A percentile compares a stretch with the other conserved stretches of the same genome.
phyloP scores from a whole-genome alignment of 805 yeast species.

The Zygosaccharomyces siamensis region DNA sequence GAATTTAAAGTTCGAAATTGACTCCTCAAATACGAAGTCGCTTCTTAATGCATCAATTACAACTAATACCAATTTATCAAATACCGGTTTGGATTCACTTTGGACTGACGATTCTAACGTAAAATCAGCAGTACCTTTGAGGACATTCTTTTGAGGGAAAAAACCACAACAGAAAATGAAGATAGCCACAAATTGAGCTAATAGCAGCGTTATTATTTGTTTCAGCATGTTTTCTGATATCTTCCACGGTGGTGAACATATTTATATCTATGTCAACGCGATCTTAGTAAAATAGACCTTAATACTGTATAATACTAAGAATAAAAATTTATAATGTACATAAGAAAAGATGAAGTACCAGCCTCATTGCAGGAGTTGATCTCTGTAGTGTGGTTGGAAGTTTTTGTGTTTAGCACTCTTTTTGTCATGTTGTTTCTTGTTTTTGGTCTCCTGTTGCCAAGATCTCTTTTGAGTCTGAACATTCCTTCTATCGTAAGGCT shows the following conservation, averaged over 20 bases:
- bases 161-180: slow-evolving; percentile 73
- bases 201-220: slow-evolving; percentile 11
- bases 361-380: slow-evolving; percentile 54
- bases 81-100: slow-evolving; percentile 36
- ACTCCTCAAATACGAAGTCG: slow-evolving; percentile 69
- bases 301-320: neutral
- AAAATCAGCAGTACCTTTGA: slow-evolving; percentile 53
- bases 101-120: slow-evolving; percentile 32
- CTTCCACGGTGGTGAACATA: neutral
- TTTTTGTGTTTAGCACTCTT: slow-evolving; percentile 76
- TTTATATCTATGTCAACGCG: neutral
- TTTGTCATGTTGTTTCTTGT: slow-evolving; percentile 45
- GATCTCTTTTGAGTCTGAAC: slow-evolving; percentile 50
- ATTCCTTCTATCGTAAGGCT: slow-evolving; percentile 42
- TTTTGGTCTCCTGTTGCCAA: slow-evolving; percentile 61
- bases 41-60: slow-evolving; percentile 91
- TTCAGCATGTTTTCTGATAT: slow-evolving; percentile 6
- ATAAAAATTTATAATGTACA: slow-evolving; percentile 3
- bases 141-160: slow-evolving; percentile 81
- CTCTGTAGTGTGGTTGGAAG: slow-evolving; percentile 85
- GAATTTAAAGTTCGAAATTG: slow-evolving; percentile 57
- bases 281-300: neutral
- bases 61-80: slow-evolving; percentile 68
- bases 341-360: slow-evolving; percentile 1
- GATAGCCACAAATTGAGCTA: slow-evolving; percentile 49